Evolutionary conservation across 2,329 filamentous ascomycete genomes (phyloP), one percentile per base, ranked within the genome.

Genomic region (Pyricularia sp.): DNA sequence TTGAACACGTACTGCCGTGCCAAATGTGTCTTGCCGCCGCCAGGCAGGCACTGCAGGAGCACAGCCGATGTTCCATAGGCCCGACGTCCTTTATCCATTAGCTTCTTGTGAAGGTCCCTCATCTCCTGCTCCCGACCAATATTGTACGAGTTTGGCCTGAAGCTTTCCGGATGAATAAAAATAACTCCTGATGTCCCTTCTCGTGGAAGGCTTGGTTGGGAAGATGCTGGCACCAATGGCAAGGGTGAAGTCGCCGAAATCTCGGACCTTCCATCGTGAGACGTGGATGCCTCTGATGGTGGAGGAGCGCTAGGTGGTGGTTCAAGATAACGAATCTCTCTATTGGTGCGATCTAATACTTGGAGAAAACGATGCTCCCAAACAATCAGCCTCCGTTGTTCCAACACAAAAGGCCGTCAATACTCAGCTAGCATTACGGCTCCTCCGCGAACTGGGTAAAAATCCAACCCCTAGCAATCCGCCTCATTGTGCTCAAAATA

Each of bases 11-110:
- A 90, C 72, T 90, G 80, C 3, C 87, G 80, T 31, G 86, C 86
- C 16, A 90, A 75, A 69, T 89, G 87, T 1, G 85, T 86, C 73
- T 90, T 90, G 2, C 88, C 88, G 16, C 83, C 83, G 1, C 88
- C 88, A 1, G 86, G 84, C 53, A 86, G 82, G 44, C 84, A 84
- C 67, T 84, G 83, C 12, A 90, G 80, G 9, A 90, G 75, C 1
- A 88, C 85, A 1, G 86, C 84, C 28, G 83, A 83, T 0, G 86
- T 85, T 19, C 86, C 84, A 60, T 82, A 75, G 8, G 78, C 77
- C 49, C 84, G 77, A 68, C 80, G 80, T 68, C 81, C 81, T 31
- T 78, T 76, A 68, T 87, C 84, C 69, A 80, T 83, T 3, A 90
- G 75, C 70, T 86, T 81, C 62, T 75, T 77, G 69, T 88, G 84